phyloP scores from a whole-genome alignment of 345 rosid species.

The Populus alba region DNA sequence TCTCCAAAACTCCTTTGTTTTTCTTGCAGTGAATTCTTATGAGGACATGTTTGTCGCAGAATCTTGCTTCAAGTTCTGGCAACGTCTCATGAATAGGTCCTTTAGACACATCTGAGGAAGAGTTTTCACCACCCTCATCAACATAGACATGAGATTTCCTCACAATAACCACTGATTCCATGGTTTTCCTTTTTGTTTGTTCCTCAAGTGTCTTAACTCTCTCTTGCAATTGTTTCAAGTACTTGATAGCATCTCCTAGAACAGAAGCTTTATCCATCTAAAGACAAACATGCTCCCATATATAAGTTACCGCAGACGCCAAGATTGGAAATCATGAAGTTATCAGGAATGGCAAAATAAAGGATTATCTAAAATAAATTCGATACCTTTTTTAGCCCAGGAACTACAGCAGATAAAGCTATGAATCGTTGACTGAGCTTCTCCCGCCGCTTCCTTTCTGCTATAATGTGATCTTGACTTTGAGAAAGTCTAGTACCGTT shows the following conservation, averaged over 20 bases:
- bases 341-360: background rate
- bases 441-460: conserved; percentile 66
- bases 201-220: conserved; percentile 69
- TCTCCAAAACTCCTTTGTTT: conserved; percentile 57
- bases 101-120: conserved; percentile 31
- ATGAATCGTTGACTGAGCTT: conserved; percentile 65
- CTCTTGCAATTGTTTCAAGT: conserved; percentile 81
- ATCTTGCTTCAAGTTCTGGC: conserved; percentile 82
- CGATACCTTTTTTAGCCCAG: conserved; percentile 65
- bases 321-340: background rate
- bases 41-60: conserved; percentile 60
- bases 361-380: background rate
- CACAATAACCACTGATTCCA: conserved; percentile 69
- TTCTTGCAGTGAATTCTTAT: conserved; percentile 76
- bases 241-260: conserved; percentile 78
- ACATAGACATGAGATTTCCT: conserved; percentile 58
- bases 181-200: conserved; percentile 49
- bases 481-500: conserved; percentile 37
- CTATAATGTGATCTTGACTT: conserved; percentile 57
- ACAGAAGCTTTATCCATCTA: conserved; percentile 97
- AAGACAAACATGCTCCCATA: background rate
- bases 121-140: conserved; percentile 34
- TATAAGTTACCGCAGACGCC: background rate
- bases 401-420: conserved; percentile 61
- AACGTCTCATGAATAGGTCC: conserved; percentile 34